Conservation (phyloP, 129 eudicot species). For the Mikania micrantha region DNA sequence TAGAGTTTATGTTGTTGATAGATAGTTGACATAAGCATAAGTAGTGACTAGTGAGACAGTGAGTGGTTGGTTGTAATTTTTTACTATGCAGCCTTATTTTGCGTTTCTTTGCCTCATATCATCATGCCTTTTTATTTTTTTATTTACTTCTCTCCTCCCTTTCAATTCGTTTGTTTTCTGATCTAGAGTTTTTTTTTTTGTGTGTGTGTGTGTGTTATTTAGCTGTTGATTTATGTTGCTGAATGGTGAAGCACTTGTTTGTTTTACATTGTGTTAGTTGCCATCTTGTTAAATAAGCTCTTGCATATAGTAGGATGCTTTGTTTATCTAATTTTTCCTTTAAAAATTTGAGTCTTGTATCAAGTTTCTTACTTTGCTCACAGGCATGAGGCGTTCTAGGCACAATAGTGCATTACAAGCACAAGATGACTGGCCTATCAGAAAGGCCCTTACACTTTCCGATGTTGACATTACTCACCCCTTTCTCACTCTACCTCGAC, state of each 20-base stretch:
- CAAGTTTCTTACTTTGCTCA: slow-evolving; percentile 2
- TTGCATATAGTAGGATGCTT: not conserved
- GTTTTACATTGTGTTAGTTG: not conserved
- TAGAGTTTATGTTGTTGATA: not conserved
- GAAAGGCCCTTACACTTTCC: slow-evolving; percentile 68
- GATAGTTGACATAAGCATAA: not conserved
- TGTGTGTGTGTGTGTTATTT: slow-evolving; percentile 7
- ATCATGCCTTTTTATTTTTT: not conserved
- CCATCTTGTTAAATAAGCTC: slow-evolving; percentile 13
- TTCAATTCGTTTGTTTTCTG: not conserved
- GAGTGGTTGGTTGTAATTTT: slow-evolving; percentile 9
- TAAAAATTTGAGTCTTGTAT: not conserved
- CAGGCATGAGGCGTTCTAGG: slow-evolving; percentile 69
- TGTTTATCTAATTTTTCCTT: not conserved
- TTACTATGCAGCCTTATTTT: not conserved
- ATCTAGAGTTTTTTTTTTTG: not conserved
- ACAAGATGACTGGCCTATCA: slow-evolving; percentile 70
- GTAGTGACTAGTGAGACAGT: too few relatives aligned
- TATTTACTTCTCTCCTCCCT: not conserved
- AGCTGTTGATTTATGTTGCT: slow-evolving; percentile 13
- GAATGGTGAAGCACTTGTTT: not conserved
- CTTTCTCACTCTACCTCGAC: slow-evolving; percentile 78
- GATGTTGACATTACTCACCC: slow-evolving; percentile 90
- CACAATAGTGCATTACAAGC: slow-evolving; percentile 42
- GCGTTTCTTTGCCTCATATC: not conserved